Evolutionary conservation across 169 alveolate genomes (phyloP).

Genomic region (Miamiensis avidus): DNA sequence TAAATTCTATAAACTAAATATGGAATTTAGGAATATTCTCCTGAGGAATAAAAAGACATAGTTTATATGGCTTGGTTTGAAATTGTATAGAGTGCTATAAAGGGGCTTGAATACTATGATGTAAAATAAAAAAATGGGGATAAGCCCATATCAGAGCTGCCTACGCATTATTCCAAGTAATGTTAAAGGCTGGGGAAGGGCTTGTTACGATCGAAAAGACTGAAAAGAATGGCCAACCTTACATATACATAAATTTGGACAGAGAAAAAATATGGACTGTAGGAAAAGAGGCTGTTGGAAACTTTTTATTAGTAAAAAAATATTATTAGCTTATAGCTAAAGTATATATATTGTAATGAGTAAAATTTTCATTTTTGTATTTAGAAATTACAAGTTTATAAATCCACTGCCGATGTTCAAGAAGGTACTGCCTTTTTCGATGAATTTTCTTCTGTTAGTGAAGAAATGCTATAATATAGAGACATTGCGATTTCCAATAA

Average conservation of each 20-base stretch:
- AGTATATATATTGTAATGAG: too few relatives aligned
- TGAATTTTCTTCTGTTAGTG: constrained; percentile 60
- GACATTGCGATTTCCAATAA: constrained; percentile 59
- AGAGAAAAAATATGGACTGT: constrained; percentile 45
- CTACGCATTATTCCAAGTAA: constrained; percentile 61
- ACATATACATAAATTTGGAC: constrained; percentile 47
- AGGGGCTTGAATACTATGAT: constrained; percentile 62
- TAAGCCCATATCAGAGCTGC: constrained; percentile 74
- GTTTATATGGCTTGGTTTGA: constrained; percentile 65
- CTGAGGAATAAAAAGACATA: constrained; percentile 57
- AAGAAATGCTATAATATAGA: constrained; percentile 49
- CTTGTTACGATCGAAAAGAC: constrained; percentile 54
- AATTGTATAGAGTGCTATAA: constrained; percentile 56
- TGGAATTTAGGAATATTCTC: constrained; percentile 29
- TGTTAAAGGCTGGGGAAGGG: constrained; percentile 50
- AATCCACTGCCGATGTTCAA: constrained; percentile 67
- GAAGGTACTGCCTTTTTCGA: constrained; percentile 58
- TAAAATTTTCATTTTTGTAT: neutral
- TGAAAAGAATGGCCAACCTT: constrained; percentile 55
- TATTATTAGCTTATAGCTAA: neutral
- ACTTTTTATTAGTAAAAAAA: constrained; percentile 44
- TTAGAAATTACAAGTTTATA: constrained; percentile 54
- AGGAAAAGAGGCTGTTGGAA: constrained; percentile 51
- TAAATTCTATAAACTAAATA: too few relatives aligned
- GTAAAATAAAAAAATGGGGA: constrained; percentile 72